These are phyloP conservation scores for Leptographium lundbergii DNA, from an alignment of 2,329 filamentous ascomycete species.

Conservation along the genomic window DNA sequence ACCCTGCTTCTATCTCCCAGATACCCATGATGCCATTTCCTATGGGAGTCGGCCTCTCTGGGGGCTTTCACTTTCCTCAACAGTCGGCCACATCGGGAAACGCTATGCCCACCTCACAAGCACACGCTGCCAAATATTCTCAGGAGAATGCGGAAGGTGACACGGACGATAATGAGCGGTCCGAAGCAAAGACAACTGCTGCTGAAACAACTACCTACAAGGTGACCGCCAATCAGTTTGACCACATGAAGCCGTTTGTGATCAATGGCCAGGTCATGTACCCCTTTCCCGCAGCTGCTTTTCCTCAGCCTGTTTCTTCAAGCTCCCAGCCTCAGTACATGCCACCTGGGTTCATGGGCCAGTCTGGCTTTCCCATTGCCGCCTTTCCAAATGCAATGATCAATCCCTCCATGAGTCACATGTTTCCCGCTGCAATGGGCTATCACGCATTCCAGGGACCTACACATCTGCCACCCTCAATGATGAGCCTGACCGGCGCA, in stretches of 20 bases:
- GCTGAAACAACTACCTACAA: constrained; percentile 19
- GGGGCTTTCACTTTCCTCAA: constrained; percentile 12
- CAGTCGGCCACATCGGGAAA: not conserved
- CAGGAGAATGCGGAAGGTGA: constrained; percentile 14
- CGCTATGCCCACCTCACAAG: not conserved
- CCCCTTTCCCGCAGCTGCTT: constrained; percentile 14
- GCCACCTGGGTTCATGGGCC: constrained; percentile 9
- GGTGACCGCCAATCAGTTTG: constrained; percentile 31
- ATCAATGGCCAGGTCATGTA: constrained; percentile 24
- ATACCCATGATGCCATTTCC: constrained; percentile 28
- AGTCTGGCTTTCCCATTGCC: constrained; percentile 12
- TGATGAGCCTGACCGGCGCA: not conserved
- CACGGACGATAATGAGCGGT: constrained; percentile 6
- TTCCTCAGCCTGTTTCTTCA: constrained; percentile 4
- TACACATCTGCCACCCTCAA: not conserved
- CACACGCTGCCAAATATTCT: constrained; percentile 11
- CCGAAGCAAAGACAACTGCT: constrained; percentile 1
- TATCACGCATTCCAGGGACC: constrained; percentile 1
- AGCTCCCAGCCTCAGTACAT: constrained; percentile 7
- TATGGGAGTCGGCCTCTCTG: constrained; percentile 18
- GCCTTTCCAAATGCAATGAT: constrained; percentile 15
- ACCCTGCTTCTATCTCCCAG: constrained; percentile 15
- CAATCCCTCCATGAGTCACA: constrained; percentile 13
- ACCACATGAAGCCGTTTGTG: constrained; percentile 30
- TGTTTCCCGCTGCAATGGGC: constrained; percentile 7